Evolutionary conservation across 2,329 filamentous ascomycete genomes (phyloP), one percentile per base, ranked within the genome.

Genomic region (Lasiodiplodia sp.): DNA sequence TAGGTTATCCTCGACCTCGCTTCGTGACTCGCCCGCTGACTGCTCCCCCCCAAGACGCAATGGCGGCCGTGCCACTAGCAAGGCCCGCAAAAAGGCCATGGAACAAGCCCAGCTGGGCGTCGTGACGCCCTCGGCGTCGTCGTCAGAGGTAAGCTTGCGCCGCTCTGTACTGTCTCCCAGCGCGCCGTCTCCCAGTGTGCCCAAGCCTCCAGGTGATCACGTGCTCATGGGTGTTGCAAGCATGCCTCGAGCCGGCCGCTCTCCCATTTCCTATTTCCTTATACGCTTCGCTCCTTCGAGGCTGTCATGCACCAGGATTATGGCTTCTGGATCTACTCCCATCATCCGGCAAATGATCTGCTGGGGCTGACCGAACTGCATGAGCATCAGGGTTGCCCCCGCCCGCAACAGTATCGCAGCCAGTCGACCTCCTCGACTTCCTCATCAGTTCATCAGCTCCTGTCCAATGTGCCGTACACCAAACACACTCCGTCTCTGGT

Each of bases 391-490:
- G 67, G 60, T 51, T 56, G 51, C 51, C 47, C 67, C 18, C n/a
- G 58, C 37, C 67, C 67, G 49, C 58, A 64, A 53, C 67, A 68
- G 47, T 62, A 69, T 40, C 70, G 70, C 34, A 70, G 71, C 53
- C 60, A 55, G 16, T 72, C 71, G 0, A 70, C 76, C 21, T 81
- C 79, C 14, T 82, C 80, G 7, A 73, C 77, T 2, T 78, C 78
- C 2, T 82, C 81, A 14, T 84, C 83, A 21, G 57, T 68, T 21
- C 83, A 85, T 2, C 85, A 81, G 23, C 83, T 93, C 12, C 83
- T 94, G 56, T 92, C 91, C 63, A 89, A 92, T 74, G 86, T 93
- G 2, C 90, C 91, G 0, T 92, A 91, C 75, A 91, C 91, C 0
- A 84, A 87, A 52, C 87, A 90, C 11, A 89, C 89, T 7, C 89